These are phyloP conservation scores for Pyrenochaeta sp. DNA, from an alignment of 2,329 filamentous ascomycete genomes.

Conservation along the genomic window DNA sequence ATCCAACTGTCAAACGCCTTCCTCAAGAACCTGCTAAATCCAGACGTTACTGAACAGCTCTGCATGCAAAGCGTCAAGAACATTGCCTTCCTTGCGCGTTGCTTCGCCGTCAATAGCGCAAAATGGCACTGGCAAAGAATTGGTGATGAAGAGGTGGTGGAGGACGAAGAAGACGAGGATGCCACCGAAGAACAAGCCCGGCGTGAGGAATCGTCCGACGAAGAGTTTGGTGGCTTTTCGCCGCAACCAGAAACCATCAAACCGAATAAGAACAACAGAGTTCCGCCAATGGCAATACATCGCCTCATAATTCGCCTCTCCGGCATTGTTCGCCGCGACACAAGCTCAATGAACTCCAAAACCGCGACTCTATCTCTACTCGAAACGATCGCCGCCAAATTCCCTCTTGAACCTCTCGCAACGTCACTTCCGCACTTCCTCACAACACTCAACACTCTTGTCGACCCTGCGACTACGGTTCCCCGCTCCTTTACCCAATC, in stretches of 20 bases:
- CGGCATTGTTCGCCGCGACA: constrained; percentile 73
- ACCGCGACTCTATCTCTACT: constrained; percentile 77
- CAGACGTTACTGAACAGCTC: constrained; percentile 74
- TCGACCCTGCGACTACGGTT: constrained; percentile 76
- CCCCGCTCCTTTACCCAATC: constrained; percentile 73
- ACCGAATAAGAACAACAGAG: constrained; percentile 26
- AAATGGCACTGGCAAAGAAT: constrained; percentile 55
- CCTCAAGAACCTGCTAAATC: constrained; percentile 66
- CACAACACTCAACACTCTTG: constrained; percentile 79
- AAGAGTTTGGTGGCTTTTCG: constrained; percentile 38
- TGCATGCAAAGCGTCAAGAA: constrained; percentile 81
- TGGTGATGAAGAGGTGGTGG: constrained; percentile 55
- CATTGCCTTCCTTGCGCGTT: constrained; percentile 79
- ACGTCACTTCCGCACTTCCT: constrained; percentile 71
- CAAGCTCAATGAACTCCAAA: constrained; percentile 74
- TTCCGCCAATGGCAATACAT: constrained; percentile 63
- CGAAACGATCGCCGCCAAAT: constrained; percentile 70
- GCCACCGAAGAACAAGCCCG: constrained; percentile 55
- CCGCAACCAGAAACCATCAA: constrained; percentile 21
- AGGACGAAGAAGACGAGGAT: constrained; percentile 48
- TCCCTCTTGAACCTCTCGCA: constrained; percentile 64
- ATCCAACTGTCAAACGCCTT: constrained; percentile 64
- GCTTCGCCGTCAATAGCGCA: constrained; percentile 65
- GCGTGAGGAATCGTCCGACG: constrained; percentile 48
- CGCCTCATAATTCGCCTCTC: constrained; percentile 83